phyloP scores from a whole-genome alignment of 2,329 filamentous ascomycete genomes.

The Cadophora gregata region DNA sequence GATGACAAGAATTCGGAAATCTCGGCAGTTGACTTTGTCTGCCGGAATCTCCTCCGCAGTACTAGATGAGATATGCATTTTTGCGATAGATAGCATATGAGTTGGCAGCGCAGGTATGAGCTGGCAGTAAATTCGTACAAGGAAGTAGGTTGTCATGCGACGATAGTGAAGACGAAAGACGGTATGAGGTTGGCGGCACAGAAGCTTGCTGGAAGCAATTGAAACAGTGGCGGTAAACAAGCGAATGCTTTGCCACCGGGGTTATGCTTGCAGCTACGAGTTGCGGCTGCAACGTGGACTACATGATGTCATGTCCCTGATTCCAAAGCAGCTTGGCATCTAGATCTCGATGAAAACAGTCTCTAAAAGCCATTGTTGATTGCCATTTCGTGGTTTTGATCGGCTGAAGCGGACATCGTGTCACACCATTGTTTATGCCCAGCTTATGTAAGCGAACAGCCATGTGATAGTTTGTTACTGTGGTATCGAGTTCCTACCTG shows the following conservation, averaged over 20 bases:
- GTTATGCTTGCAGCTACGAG: neutral
- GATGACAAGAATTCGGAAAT: neutral
- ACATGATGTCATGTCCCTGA: neutral
- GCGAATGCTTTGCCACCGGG: neutral
- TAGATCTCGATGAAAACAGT: neutral
- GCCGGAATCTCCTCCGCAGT: neutral
- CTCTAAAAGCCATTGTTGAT: neutral
- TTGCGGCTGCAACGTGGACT: conserved; percentile 1
- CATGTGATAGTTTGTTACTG: too few relatives aligned
- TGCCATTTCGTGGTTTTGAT: neutral
- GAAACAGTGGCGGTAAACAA: conserved; percentile 1
- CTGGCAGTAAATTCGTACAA: neutral
- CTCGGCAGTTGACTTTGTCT: neutral
- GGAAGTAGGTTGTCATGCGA: neutral
- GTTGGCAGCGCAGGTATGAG: neutral
- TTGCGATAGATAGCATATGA: neutral
- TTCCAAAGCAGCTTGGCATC: neutral
- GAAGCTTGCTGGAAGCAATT: conserved; percentile 12
- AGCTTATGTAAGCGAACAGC: too few relatives aligned
- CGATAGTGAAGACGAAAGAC: conserved; percentile 11
- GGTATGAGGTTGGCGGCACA: conserved; percentile 1
- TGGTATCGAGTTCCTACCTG: too few relatives aligned
- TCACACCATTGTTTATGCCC: too few relatives aligned
- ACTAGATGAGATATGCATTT: neutral
- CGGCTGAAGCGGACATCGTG: neutral